Conservation (phyloP, 2,329 filamentous ascomycete genomes). For the Colletotrichum eremochloae region DNA sequence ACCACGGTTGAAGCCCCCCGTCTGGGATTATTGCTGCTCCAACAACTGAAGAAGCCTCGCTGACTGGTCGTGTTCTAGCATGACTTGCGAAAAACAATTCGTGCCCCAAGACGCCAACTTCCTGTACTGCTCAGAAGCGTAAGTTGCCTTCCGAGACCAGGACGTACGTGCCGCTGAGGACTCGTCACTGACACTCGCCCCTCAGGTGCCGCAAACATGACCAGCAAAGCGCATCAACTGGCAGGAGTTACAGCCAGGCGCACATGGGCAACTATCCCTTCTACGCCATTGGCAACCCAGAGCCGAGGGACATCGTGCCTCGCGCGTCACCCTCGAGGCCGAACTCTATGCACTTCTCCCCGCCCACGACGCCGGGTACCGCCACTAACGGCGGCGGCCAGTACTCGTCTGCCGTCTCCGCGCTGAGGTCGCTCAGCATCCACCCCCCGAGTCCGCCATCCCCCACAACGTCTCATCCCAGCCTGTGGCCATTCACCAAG, state of each 20-base stretch:
- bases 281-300: constrained; percentile 61
- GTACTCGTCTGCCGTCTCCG: constrained; percentile 66
- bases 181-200: constrained; percentile 17
- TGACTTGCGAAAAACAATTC: constrained; percentile 78
- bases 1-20: constrained; percentile 37
- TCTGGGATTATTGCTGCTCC: constrained; percentile 49
- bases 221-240: constrained; percentile 42
- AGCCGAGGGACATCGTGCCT: constrained; percentile 73
- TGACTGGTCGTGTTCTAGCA: constrained; percentile 59
- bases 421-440: constrained; percentile 67
- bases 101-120: constrained; percentile 68
- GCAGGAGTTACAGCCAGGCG: constrained; percentile 33
- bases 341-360: constrained; percentile 67
- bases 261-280: constrained; percentile 55
- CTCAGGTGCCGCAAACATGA: constrained; percentile 68
- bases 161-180: neutral
- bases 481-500: constrained; percentile 68
- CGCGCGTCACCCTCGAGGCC: constrained; percentile 73
- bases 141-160: constrained; percentile 51
- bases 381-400: constrained; percentile 47
- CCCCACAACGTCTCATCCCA: constrained; percentile 58
- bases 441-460: constrained; percentile 69
- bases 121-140: constrained; percentile 75
- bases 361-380: constrained; percentile 60
- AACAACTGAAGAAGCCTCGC: constrained; percentile 46